These are phyloP conservation scores for Aspergillus sclerotiicarbonarius DNA, from an alignment of 495 filamentous ascomycete genomes.

Conservation along the genomic window DNA sequence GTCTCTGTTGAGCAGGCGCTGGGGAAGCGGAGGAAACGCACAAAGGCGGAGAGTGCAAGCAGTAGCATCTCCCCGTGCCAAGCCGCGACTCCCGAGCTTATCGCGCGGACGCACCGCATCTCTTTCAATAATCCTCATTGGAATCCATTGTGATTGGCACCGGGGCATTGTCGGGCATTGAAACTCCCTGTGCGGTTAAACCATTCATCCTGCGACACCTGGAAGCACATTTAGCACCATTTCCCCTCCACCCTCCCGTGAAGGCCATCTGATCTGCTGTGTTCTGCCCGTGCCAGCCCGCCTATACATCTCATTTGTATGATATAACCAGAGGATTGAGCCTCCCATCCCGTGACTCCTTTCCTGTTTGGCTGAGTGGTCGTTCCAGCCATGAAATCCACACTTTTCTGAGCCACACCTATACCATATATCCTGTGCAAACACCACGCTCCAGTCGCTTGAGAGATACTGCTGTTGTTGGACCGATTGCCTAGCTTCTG, in stretches of 20 bases:
- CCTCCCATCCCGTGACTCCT: not conserved
- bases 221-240: not conserved
- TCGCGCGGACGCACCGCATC: conserved; percentile 3
- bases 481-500: not conserved
- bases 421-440: not conserved
- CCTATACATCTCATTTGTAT: conserved; percentile 11
- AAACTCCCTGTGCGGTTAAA: not conserved
- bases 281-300: not conserved
- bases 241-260: not conserved
- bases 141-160: not conserved
- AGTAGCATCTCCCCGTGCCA: not conserved
- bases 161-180: not conserved
- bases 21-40: not conserved
- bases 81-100: conserved; percentile 10
- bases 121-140: not conserved
- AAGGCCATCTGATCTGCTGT: not conserved
- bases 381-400: not conserved
- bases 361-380: not conserved
- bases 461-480: not conserved
- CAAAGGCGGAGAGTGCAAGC: not conserved
- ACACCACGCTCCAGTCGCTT: not conserved
- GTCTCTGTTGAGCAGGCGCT: not conserved
- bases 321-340: conserved; percentile 3
- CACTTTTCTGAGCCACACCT: not conserved
- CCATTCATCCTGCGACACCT: too few relatives aligned